phyloP scores from a whole-genome alignment of 2,329 filamentous ascomycete genomes.

The Ophiostoma sp. region DNA sequence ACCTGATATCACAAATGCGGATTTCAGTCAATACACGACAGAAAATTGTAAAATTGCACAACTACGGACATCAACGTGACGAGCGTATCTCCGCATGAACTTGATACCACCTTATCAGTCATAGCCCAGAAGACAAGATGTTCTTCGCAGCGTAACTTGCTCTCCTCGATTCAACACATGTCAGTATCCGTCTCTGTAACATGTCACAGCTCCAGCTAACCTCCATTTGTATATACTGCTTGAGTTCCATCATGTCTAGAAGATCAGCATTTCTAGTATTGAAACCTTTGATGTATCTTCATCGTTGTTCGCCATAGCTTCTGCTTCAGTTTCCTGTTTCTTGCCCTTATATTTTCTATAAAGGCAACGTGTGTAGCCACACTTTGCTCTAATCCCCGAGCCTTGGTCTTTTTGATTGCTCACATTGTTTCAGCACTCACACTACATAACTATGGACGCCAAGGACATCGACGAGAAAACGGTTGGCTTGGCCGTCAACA shows the following conservation, averaged over 20 bases:
- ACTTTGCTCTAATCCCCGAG: neutral
- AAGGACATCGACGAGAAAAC: neutral
- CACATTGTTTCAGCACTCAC: neutral
- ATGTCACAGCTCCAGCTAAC: neutral
- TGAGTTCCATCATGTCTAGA: neutral
- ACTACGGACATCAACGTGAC: neutral
- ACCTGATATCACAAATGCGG: too few species aligned
- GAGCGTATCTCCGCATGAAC: neutral
- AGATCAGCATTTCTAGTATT: too few species aligned
- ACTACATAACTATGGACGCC: neutral
- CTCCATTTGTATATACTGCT: too few species aligned
- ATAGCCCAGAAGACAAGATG: neutral
- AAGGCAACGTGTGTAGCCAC: too few species aligned
- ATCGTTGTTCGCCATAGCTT: too few species aligned
- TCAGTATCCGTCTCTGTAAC: neutral
- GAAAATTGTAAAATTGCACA: neutral
- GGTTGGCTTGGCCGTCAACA: conserved; percentile 1
- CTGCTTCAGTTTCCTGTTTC: too few species aligned
- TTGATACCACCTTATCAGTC: neutral
- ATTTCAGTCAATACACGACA: too few species aligned
- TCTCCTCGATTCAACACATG: neutral
- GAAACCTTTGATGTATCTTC: too few species aligned
- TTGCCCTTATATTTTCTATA: too few species aligned
- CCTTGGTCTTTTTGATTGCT: neutral
- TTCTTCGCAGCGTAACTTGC: neutral